Evolutionary conservation across 345 rosid genomes (phyloP).

Genomic region (Camelina laxa): DNA sequence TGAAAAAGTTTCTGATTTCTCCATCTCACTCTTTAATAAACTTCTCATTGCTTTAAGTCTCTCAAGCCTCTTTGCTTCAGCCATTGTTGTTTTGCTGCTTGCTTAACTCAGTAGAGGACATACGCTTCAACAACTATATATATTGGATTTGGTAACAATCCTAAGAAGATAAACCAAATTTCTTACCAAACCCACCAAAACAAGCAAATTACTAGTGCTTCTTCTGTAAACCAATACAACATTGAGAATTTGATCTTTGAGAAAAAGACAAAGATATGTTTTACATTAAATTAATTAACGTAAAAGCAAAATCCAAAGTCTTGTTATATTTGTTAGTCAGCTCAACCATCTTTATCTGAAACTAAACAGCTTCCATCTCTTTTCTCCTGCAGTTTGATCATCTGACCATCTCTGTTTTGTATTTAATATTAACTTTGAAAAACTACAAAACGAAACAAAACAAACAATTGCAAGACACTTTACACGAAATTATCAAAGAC

Average conservation of each 20-base stretch:
- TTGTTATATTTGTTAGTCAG: constrained; percentile 40
- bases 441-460: not conserved
- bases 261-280: not conserved
- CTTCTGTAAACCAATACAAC: constrained; percentile 1
- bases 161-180: constrained; percentile 38
- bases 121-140: constrained; percentile 23
- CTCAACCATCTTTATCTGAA: constrained; percentile 44
- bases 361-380: constrained; percentile 5
- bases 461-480: not conserved
- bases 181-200: constrained; percentile 45
- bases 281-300: constrained; percentile 37
- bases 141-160: not conserved
- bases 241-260: constrained; percentile 28
- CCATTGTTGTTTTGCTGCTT: constrained; percentile 40
- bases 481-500: constrained; percentile 22
- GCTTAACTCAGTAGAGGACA: constrained; percentile 13
- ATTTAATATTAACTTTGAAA: constrained; percentile 13
- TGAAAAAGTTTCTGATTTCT: constrained; percentile 60
- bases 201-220: constrained; percentile 18
- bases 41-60: constrained; percentile 55
- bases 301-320: constrained; percentile 39
- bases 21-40: constrained; percentile 56
- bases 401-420: constrained; percentile 18
- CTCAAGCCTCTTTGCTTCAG: constrained; percentile 44
- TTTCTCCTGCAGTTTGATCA: constrained; percentile 38